Evolutionary conservation across 73 alveolate genomes (phyloP).

Genomic region (Uronychia binucleata): DNA sequence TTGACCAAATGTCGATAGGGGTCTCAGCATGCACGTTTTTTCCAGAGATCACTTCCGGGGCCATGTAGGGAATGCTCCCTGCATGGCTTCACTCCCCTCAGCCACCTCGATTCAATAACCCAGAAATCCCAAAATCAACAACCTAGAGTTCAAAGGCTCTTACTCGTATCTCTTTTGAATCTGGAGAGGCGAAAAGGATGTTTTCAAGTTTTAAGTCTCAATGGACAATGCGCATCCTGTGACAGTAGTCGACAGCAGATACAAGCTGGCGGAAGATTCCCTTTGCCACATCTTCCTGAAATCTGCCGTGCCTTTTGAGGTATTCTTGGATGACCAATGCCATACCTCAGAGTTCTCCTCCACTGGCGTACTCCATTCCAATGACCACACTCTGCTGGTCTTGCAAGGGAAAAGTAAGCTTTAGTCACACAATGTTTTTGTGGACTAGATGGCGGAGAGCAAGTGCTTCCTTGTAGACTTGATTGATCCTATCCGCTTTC

Average conservation of each 20-base stretch:
- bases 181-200: conserved; percentile 36
- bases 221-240: conserved; percentile 57
- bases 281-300: conserved; percentile 48
- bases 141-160: not conserved
- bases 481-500: conserved; percentile 14
- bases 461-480: conserved; percentile 35
- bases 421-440: conserved; percentile 28
- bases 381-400: conserved; percentile 18
- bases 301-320: conserved; percentile 16
- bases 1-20: conserved; percentile 11
- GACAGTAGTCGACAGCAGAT: conserved; percentile 62
- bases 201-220: conserved; percentile 65
- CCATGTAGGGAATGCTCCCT: conserved; percentile 4
- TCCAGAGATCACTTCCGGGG: conserved; percentile 7
- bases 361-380: conserved; percentile 55
- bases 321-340: conserved; percentile 17
- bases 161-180: conserved; percentile 15
- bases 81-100: conserved; percentile 2
- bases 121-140: conserved; percentile 9
- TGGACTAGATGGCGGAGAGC: conserved; percentile 39
- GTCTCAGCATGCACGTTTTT: not conserved
- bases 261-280: conserved; percentile 52
- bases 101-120: not conserved
- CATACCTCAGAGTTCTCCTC: conserved; percentile 60
- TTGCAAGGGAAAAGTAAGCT: conserved; percentile 26